A percentile compares a stretch with the other conserved stretches of the same genome.
phyloP scores from a whole-genome alignment of 345 rosid species.

The Sapria himalayana region DNA sequence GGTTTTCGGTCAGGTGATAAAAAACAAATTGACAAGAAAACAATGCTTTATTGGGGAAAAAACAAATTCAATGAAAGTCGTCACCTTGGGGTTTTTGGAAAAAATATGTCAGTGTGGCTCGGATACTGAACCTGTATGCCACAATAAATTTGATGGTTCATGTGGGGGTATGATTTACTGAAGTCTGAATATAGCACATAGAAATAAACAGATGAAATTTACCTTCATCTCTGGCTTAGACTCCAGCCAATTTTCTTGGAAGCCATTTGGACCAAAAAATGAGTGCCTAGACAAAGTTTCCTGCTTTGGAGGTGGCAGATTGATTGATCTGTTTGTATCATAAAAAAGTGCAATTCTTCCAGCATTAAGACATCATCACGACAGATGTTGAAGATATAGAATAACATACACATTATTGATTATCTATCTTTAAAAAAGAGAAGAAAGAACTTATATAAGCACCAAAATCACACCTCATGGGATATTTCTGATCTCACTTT shows the following conservation, averaged over 20 bases:
- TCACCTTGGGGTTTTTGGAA: slow-evolving; percentile 33
- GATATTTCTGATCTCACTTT: too few relatives aligned
- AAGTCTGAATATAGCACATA: slow-evolving; percentile 5
- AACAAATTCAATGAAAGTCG: not conserved
- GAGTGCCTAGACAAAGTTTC: slow-evolving; percentile 94
- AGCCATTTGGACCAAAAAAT: slow-evolving; percentile 75
- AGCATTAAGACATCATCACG: not conserved
- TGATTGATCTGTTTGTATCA: slow-evolving; percentile 38
- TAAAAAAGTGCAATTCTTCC: not conserved
- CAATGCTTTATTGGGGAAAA: too few relatives aligned
- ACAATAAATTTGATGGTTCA: slow-evolving; percentile 12
- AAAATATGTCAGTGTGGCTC: slow-evolving; percentile 27
- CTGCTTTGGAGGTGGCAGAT: slow-evolving; percentile 45
- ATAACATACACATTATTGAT: not conserved
- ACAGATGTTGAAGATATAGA: not conserved
- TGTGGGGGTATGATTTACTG: too few relatives aligned
- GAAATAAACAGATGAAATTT: slow-evolving; percentile 5
- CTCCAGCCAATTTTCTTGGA: slow-evolving; percentile 66
- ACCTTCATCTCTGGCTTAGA: slow-evolving; percentile 70
- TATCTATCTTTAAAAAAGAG: not conserved
- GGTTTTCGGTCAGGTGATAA: too few relatives aligned
- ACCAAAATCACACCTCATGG: too few relatives aligned
- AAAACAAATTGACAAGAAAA: too few relatives aligned
- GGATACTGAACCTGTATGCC: slow-evolving; percentile 62
- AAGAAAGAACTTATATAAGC: too few relatives aligned